A percentile compares a stretch with the other conserved stretches of the same genome.
Conservation (phyloP, 176 grass and related monocot genomes). For the Ensete ventricosum region DNA sequence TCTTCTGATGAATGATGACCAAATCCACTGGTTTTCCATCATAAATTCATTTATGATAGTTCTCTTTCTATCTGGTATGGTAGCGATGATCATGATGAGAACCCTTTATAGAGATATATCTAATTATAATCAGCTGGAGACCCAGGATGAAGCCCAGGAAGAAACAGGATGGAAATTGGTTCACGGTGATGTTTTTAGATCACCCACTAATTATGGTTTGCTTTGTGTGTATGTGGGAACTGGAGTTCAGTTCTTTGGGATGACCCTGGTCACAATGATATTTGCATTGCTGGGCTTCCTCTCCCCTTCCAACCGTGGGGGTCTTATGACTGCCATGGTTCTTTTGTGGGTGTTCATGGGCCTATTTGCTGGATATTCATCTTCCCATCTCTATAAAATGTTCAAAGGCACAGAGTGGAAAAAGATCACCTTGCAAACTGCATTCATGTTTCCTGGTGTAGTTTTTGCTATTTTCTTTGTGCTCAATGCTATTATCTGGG, state of each 20-base stretch:
- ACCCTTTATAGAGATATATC: slow-evolving; percentile 24
- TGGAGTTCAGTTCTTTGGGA: slow-evolving; percentile 28
- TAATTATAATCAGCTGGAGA: slow-evolving; percentile 28
- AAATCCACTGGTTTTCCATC: slow-evolving; percentile 32
- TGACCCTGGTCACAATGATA: slow-evolving; percentile 29
- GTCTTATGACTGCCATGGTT: slow-evolving; percentile 27
- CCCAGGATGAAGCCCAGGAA: slow-evolving; percentile 25
- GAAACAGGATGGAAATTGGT: slow-evolving; percentile 31
- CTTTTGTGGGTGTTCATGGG: slow-evolving; percentile 33
- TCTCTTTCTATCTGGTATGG: slow-evolving; percentile 27
- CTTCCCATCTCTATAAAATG: slow-evolving; percentile 24
- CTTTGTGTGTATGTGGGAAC: slow-evolving; percentile 28
- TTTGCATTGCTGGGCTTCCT: slow-evolving; percentile 26
- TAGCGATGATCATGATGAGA: slow-evolving; percentile 29
- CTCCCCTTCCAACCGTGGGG: slow-evolving; percentile 28
- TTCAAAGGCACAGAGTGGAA: slow-evolving; percentile 27
- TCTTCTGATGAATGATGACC: slow-evolving; percentile 29
- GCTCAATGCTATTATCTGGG: slow-evolving; percentile 28
- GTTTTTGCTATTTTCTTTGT: slow-evolving; percentile 20
- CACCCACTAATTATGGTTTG: slow-evolving; percentile 19
- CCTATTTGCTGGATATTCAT: slow-evolving; percentile 20
- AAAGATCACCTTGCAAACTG: slow-evolving; percentile 25
- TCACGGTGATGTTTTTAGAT: slow-evolving; percentile 23
- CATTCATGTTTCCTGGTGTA: slow-evolving; percentile 23
- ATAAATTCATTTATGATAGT: slow-evolving; percentile 30